Evolutionary conservation across 306 rosid genomes (phyloP).

Genomic region (Medicago ruthenica): DNA sequence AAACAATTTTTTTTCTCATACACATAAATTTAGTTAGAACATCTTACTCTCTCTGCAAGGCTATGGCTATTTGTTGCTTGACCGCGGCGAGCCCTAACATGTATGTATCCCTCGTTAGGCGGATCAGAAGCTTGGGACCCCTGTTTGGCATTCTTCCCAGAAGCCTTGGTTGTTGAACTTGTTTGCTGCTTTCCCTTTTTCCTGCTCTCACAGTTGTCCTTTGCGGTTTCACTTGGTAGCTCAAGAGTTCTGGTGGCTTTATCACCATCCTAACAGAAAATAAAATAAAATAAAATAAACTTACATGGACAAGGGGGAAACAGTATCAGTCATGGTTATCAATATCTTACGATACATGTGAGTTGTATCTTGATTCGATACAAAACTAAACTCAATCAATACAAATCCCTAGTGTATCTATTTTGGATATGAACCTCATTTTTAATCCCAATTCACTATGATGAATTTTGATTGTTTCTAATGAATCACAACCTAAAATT

Average conservation of each 20-base stretch:
- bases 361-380: neutral
- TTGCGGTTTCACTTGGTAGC: slow-evolving; percentile 50
- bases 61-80: slow-evolving; percentile 99
- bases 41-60: slow-evolving; percentile 94
- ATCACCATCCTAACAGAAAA: slow-evolving; percentile 70
- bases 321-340: neutral
- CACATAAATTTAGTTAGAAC: slow-evolving; percentile 6
- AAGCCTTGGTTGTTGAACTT: slow-evolving; percentile 55
- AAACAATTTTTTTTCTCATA: slow-evolving; percentile 2
- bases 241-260: slow-evolving; percentile 56
- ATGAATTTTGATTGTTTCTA: neutral
- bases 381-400: neutral
- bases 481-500: neutral
- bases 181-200: slow-evolving; percentile 64
- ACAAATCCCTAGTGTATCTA: neutral
- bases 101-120: slow-evolving; percentile 84
- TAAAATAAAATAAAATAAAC: slow-evolving; percentile 28
- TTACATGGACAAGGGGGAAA: slow-evolving; percentile 7
- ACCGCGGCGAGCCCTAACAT: slow-evolving; percentile 94
- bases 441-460: neutral
- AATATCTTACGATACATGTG: neutral
- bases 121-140: slow-evolving; percentile 81
- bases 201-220: slow-evolving; percentile 56
- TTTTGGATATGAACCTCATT: neutral
- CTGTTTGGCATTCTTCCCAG: slow-evolving; percentile 68